Evolutionary conservation across 2,329 filamentous ascomycete genomes (phyloP), one percentile per base, ranked within the genome.

Genomic region (Paracoccidioides lutzii): DNA sequence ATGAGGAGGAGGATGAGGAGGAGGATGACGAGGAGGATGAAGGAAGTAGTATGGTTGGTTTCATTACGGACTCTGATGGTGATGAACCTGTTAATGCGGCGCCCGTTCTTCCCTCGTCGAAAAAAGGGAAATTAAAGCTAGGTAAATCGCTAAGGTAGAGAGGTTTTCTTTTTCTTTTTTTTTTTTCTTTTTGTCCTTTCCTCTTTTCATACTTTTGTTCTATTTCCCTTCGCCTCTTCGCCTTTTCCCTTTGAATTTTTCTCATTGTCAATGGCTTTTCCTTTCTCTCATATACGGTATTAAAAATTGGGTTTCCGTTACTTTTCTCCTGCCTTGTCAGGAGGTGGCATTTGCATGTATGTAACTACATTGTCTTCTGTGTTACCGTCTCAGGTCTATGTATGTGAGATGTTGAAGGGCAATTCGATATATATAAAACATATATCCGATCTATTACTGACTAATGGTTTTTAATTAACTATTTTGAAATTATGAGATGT

Each of bases 21-120:
- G 79, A 80, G 2, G 73, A 81, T 41, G 82, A 84, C 3, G 82
- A 84, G 4, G 82, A 84, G 40, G 82, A 84, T 5, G 82, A 84
- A 58, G 79, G 80, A 8, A 72, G 69, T 52, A 72, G 67, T 33
- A 73, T 66, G 62, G 69, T 70, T 50, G 75, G 76, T 52, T 72
- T 75, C 60, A 70, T 77, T 52, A 71, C 73, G 5, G 74, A 77
- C 55, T 73, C 71, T 2, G 76, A 78, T 42, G 71, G 73, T 7
- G 72, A 69, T 28, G 67, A 65, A 50, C 56, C 60, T 53, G 66
- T 65, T 50, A 64, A 63, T 14, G 58, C 55, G n/a, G 54, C 57
- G 42, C 58, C 63, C 46, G 60, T 63, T 55, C 65, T 64, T 30
- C 62, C 65, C 9, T 65, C 69, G 30, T 61, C 67, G 35, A 73